phyloP scores from a whole-genome alignment of 1,284 basidiomycete genomes.

The Microbotryomycetes sp. region DNA sequence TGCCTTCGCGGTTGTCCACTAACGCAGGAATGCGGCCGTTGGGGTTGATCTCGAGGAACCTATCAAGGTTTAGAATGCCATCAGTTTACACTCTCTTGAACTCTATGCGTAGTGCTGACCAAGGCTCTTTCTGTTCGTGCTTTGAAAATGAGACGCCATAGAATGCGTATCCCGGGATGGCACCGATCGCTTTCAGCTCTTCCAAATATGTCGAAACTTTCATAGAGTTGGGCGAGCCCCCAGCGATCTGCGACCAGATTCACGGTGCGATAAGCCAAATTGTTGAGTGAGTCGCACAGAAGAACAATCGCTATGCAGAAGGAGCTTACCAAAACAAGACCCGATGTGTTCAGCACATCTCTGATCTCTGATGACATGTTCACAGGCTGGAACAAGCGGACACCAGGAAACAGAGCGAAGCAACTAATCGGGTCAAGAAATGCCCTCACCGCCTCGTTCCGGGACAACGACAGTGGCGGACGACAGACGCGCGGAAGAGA shows the following conservation, averaged over 20 bases:
- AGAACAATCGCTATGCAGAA: not conserved
- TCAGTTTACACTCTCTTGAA: not conserved
- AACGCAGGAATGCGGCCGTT: conserved; percentile 30
- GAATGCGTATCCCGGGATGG: conserved; percentile 11
- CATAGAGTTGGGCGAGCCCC: conserved; percentile 17
- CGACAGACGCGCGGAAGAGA: no score
- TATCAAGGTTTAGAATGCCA: not conserved
- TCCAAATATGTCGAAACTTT: conserved; percentile 13
- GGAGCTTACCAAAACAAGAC: conserved; percentile 15
- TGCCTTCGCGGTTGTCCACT: conserved; percentile 17
- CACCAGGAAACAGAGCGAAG: no score
- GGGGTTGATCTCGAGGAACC: conserved; percentile 19
- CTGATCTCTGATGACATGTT: conserved; percentile 1
- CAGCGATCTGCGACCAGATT: conserved; percentile 1
- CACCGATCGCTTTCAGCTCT: conserved; percentile 8
- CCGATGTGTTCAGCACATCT: conserved; percentile 8
- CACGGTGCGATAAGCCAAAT: not conserved
- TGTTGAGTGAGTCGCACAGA: no score
- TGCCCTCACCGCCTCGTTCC: no score
- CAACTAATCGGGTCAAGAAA: no score
- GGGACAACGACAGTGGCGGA: no score
- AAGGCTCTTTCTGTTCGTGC: conserved; percentile 17
- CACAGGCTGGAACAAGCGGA: no score
- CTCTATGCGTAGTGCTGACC: not conserved
- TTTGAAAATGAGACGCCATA: conserved; percentile 9